phyloP scores from a whole-genome alignment of 495 filamentous ascomycete species.

The Talaromyces trachyspermus region DNA sequence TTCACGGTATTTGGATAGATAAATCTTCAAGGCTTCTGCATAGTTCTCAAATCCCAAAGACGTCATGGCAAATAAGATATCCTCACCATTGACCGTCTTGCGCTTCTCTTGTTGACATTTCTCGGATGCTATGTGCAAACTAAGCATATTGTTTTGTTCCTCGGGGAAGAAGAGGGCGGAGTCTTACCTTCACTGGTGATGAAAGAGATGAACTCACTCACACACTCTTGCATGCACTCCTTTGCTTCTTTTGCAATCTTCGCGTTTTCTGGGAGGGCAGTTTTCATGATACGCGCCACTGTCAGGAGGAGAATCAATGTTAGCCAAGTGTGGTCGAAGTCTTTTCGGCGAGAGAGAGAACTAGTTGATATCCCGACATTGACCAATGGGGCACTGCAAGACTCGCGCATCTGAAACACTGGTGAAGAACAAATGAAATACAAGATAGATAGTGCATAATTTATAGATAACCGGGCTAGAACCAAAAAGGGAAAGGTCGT shows the following conservation, averaged over 20 bases:
- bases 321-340: slow-evolving; percentile 55
- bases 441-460: background rate
- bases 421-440: background rate
- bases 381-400: background rate
- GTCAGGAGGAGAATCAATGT: slow-evolving; percentile 65
- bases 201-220: slow-evolving; percentile 99
- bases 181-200: slow-evolving; percentile 91
- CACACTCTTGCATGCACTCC: slow-evolving; percentile 99
- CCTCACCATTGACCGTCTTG: slow-evolving; percentile 97
- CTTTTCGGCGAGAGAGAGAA: no score
- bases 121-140: slow-evolving; percentile 70
- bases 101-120: slow-evolving; percentile 99
- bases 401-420: background rate
- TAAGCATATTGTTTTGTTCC: slow-evolving; percentile 12
- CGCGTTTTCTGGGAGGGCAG: slow-evolving; percentile 91
- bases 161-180: slow-evolving; percentile 12
- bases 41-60: slow-evolving; percentile 99
- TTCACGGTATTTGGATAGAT: slow-evolving; percentile 94
- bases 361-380: no score
- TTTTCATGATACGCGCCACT: slow-evolving; percentile 99
- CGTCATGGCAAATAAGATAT: slow-evolving; percentile 98
- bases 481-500: slow-evolving; percentile 10
- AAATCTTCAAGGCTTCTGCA: slow-evolving; percentile 94
- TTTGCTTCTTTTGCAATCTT: slow-evolving; percentile 99
- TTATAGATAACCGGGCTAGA: background rate